A percentile compares a stretch with the other conserved stretches of the same genome.
Conservation (phyloP, 75 land plant genomes). For the Selaginella moellendorffii region DNA sequence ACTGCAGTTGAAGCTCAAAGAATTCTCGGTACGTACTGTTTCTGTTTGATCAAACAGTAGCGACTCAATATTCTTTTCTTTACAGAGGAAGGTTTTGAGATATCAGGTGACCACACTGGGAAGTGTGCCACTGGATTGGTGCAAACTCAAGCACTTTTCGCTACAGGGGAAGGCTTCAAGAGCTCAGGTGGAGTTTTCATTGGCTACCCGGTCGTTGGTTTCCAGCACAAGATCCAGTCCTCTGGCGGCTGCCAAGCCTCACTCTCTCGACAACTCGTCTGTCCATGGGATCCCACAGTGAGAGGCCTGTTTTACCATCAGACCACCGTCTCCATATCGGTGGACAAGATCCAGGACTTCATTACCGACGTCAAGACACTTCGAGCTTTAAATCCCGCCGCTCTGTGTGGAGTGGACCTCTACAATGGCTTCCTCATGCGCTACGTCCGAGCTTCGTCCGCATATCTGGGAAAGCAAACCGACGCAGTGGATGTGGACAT, state of each 20-base stretch:
- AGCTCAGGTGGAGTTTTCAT: background rate
- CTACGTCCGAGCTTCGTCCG: background rate
- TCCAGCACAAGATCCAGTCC: conserved; percentile 11
- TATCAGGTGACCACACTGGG: background rate
- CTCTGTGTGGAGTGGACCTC: conserved; percentile 10
- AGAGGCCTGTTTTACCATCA: conserved; percentile 14
- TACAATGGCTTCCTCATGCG: conserved; percentile 9
- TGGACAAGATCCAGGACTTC: conserved; percentile 8
- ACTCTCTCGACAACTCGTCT: background rate
- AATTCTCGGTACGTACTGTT: background rate
- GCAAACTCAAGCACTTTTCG: background rate
- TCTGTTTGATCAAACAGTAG: background rate
- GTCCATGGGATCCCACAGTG: conserved; percentile 6
- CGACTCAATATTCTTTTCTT: background rate
- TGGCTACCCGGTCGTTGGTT: conserved; percentile 14
- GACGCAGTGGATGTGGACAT: conserved; percentile 16
- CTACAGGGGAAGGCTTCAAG: background rate
- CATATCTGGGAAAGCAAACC: background rate
- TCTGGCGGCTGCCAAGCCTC: conserved; percentile 3
- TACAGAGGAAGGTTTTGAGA: background rate
- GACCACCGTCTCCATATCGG: conserved; percentile 3
- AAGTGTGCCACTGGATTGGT: background rate
- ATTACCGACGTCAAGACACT: conserved; percentile 10
- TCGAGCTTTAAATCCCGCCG: conserved; percentile 9
- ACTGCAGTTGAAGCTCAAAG: background rate